phyloP scores from a whole-genome alignment of 345 rosid species.

The thale cress (Arabidopsis thaliana) region DNA sequence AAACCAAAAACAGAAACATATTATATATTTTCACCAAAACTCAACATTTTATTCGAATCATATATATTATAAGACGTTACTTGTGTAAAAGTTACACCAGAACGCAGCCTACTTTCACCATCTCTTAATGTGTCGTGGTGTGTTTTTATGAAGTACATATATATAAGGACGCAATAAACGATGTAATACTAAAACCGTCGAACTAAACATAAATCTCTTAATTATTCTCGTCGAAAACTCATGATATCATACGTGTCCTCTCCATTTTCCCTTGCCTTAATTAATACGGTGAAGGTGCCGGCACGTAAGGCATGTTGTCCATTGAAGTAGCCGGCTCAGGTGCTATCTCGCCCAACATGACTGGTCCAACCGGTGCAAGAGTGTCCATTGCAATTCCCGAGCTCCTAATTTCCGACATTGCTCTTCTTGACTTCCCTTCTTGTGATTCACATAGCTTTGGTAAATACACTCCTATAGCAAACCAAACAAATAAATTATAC shows the following conservation, averaged over 20 bases:
- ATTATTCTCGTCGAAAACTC: constrained; percentile 23
- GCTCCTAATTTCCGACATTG: constrained; percentile 66
- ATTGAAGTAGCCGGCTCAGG: constrained; percentile 29
- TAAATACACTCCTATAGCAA: constrained; percentile 67
- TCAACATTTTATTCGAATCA: constrained; percentile 7
- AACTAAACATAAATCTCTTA: constrained; percentile 7
- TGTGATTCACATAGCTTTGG: constrained; percentile 74
- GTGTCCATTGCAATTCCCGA: constrained; percentile 51
- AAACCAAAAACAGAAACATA: not conserved
- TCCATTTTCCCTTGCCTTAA: not conserved
- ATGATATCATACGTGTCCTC: constrained; percentile 18
- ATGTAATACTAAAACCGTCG: constrained; percentile 13
- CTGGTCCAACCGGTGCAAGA: constrained; percentile 39
- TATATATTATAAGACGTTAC: constrained; percentile 9
- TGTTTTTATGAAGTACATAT: not conserved
- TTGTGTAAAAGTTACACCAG: constrained; percentile 13
- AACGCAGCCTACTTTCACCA: constrained; percentile 10
- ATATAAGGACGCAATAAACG: constrained; percentile 2
- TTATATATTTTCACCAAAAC: not conserved
- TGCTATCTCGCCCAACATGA: constrained; percentile 32
- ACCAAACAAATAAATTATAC: not conserved
- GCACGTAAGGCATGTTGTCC: not conserved
- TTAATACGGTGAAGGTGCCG: constrained; percentile 20
- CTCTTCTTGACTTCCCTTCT: constrained; percentile 55
- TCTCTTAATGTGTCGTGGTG: constrained; percentile 3